Evolutionary conservation across 768 basidiomycete species (phyloP), one percentile per base, ranked within the genome.

Genomic region (Paxillus rubicundulus): DNA sequence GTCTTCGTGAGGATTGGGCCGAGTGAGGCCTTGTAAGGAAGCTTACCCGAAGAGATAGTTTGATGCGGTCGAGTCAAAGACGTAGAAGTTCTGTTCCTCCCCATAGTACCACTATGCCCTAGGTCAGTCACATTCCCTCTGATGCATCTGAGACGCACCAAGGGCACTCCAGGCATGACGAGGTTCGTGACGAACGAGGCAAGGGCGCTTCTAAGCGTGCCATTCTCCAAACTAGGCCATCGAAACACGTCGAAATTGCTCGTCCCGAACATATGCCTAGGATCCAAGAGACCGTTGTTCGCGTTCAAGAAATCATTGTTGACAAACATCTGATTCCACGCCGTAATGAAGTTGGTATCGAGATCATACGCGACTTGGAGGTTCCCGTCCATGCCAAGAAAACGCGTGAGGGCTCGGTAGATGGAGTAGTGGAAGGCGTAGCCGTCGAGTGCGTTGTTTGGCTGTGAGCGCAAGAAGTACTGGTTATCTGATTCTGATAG

Each of bases 301-400:
- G 86, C 70, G 65, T 96, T 95, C 46, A 96, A 54, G 61, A 96
- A 86, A 62, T 97, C 94, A 63, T 96, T 85, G 68, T 82, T 79
- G 61, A 90, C 84, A 61, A 92, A 87, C 82, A 96, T 92, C 68
- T 92, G 73, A 65, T 94, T 92, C 93, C 93, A 97, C 0, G 91
- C 86, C 0, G 84, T 86, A 70, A 94, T 74, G 61, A 96, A 93
- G 70, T 96, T 91, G 67, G 75, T 70, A 60, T 84, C 77, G 28
- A 92, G 72, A 63, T 97, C 94, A 69, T 87, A 95, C 9, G 91
- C 93, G 48, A 92, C 94, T 55, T 87, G 80, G 32, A 97, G 76
- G 67, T 97, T 96, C 61, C 94, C 94, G 64, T 97, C 94, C 92
- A 96, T 95, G 48, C 93, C 94, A 43, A 96, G 78, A 75, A 94